These are phyloP conservation scores for Hordeum marinum DNA, from an alignment of 176 grass and related monocot species.

Conservation along the genomic window DNA sequence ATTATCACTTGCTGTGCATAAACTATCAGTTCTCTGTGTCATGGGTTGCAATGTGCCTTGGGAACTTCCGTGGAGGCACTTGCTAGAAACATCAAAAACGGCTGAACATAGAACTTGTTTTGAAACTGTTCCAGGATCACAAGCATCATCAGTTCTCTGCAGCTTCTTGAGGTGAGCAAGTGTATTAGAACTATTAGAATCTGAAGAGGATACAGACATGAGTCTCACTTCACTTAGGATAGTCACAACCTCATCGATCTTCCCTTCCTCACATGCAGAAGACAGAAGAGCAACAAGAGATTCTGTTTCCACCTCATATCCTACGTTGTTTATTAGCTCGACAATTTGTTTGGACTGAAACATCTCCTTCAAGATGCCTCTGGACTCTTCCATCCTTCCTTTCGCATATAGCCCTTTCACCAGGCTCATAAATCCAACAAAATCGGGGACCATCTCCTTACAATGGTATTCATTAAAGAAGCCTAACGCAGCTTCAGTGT, in stretches of 20 bases:
- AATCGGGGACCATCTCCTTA: conserved; percentile 59
- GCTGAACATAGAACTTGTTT: conserved; percentile 11
- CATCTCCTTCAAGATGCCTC: conserved; percentile 73
- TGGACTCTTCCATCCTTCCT: conserved; percentile 91
- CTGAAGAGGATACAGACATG: conserved; percentile 43
- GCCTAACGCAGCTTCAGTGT: conserved; percentile 61
- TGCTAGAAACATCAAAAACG: conserved; percentile 24
- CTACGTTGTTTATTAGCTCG: conserved; percentile 63
- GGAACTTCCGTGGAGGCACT: background rate
- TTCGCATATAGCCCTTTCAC: conserved; percentile 72
- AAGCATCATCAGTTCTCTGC: conserved; percentile 33
- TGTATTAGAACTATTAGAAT: conserved; percentile 21
- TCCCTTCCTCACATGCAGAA: conserved; percentile 76
- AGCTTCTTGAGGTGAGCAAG: conserved; percentile 38
- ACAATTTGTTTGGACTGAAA: conserved; percentile 58
- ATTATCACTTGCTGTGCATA: conserved; percentile 12
- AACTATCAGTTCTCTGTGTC: conserved; percentile 37
- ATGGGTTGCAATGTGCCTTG: conserved; percentile 11
- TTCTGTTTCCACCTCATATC: conserved; percentile 55
- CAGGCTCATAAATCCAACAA: conserved; percentile 75
- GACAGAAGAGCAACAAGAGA: conserved; percentile 59
- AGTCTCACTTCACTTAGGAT: conserved; percentile 69
- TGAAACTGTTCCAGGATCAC: conserved; percentile 22
- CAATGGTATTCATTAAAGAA: conserved; percentile 58
- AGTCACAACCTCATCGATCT: conserved; percentile 62